Base-by-base conservation (phyloP, 306 rosid genomes). In the Cicer yamashitae region DNA sequence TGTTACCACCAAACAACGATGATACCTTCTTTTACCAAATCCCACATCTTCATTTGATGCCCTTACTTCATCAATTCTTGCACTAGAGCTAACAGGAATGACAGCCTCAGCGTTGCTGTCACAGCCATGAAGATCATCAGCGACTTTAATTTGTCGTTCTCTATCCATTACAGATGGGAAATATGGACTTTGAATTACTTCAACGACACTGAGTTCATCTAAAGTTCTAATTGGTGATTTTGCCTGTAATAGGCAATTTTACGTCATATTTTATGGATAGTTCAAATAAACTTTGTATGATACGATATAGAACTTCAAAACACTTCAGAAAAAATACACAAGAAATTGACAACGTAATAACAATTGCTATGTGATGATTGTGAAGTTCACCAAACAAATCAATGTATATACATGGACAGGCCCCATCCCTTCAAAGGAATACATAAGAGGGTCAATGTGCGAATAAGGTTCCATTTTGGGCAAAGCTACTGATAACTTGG, bases 151-250 rank as follows among this genome's bases (percentile, higher is more conserved):
- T 34, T 61, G 84, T 44, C 38, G 85, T 75, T 79, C 78, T 81
- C 97, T 89, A 69, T 87, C 93, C 76, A 56, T 52, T 58, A 80
- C 3, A 70, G 93, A 81, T 64, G 97, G 99, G 64, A 94, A 90
- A 83, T 87, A 81, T 71, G 89, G 97, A 61, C 87, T 85, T 52
- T 85, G 84, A 52, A 71, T 81, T 45, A 90, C 91, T 87, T 94
- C 93, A 9, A 73, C 46, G 45, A 94, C 90, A 69, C 77, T 66
- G 59, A 94, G 89, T 82, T 90, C 99, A 84, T 92, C 97, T 79
- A 94, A 74, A 14, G 99, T 90, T 83, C 96, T 90, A 70, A 88
- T 82, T 0, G 99, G 96, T 60, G 99, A 92, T 54, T 88, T 92
- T 46, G 97, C 99, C 99, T 94, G 92, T 53, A 78, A 69, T 30